These are phyloP conservation scores for Penium margaritaceum DNA, from an alignment of 139 green algal genomes.

Conservation along the genomic window DNA sequence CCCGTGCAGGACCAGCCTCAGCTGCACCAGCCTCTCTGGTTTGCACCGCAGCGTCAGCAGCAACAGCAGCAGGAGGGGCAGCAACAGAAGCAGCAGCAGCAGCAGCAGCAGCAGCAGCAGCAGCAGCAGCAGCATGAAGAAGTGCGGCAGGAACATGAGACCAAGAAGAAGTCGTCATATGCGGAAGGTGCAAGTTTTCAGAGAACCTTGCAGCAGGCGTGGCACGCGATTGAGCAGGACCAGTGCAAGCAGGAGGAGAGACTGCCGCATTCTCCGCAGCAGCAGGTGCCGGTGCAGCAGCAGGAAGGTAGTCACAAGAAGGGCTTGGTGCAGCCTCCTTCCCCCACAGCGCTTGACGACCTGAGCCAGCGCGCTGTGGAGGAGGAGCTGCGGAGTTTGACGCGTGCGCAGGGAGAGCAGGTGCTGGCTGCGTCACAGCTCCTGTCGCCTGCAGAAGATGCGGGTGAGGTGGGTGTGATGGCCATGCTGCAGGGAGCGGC, in stretches of 20 bases:
- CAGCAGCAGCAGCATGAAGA: not conserved
- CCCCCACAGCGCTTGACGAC: not conserved
- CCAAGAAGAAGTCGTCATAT: too few relatives aligned
- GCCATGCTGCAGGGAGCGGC: constrained; percentile 1
- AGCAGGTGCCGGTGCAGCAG: not conserved
- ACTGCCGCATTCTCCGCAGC: too few relatives aligned
- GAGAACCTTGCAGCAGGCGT: not conserved
- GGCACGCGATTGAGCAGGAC: not conserved
- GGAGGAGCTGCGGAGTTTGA: not conserved
- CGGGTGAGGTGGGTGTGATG: constrained; percentile 3
- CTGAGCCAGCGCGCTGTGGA: not conserved
- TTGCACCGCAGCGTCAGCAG: too few relatives aligned
- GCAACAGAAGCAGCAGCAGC: too few relatives aligned
- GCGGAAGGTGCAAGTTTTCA: too few relatives aligned
- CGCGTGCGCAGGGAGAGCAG: not conserved
- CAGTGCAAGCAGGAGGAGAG: not conserved
- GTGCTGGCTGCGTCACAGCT: too few relatives aligned
- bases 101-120: not conserved
- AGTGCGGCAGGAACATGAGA: constrained; percentile 2
- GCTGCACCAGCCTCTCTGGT: too few relatives aligned
- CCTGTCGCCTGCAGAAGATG: too few relatives aligned
- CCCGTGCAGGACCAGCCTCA: too few relatives aligned
- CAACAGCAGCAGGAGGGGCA: not conserved
- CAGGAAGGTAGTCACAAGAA: too few relatives aligned
- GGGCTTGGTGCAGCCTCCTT: too few relatives aligned